Conservation (phyloP, 148 eudicot genomes). For the Amaranthus hypochondriacus region DNA sequence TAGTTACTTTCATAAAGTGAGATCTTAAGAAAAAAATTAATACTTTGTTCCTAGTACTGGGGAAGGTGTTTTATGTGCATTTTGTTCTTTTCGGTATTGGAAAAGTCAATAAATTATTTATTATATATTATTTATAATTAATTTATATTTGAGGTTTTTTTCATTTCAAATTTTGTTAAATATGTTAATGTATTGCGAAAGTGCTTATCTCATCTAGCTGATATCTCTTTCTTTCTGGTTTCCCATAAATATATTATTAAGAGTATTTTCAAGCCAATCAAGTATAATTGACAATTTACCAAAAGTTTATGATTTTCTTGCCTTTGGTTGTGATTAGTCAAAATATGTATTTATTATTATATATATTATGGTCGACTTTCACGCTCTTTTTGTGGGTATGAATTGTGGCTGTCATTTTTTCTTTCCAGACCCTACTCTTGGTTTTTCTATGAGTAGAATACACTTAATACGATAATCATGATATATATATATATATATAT, state of each 20-base stretch:
- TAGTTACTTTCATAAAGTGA: conserved; percentile 6
- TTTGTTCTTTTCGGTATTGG: not conserved
- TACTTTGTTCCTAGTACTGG: not conserved
- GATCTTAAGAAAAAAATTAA: not conserved
- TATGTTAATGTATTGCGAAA: not conserved
- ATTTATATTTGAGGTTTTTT: not conserved
- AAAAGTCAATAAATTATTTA: not conserved
- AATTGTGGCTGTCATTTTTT: no score
- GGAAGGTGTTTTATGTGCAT: conserved; percentile 7
- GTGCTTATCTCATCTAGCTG: conserved; percentile 14
- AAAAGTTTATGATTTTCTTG: no score
- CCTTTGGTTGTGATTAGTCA: no score
- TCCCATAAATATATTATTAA: not conserved
- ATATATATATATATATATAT: no score
- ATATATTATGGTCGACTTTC: no score
- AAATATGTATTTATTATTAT: no score
- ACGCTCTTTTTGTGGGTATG: no score
- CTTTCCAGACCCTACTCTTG: no score
- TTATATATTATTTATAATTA: not conserved
- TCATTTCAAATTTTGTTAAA: not conserved
- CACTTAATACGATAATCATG: no score
- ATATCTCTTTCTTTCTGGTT: conserved; percentile 5
- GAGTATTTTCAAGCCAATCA: not conserved
- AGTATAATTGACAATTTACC: not conserved
- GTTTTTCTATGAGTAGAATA: no score